These are phyloP conservation scores for Aspergillus incahuasiensis DNA, from an alignment of 495 filamentous ascomycete species.

Conservation along the genomic window DNA sequence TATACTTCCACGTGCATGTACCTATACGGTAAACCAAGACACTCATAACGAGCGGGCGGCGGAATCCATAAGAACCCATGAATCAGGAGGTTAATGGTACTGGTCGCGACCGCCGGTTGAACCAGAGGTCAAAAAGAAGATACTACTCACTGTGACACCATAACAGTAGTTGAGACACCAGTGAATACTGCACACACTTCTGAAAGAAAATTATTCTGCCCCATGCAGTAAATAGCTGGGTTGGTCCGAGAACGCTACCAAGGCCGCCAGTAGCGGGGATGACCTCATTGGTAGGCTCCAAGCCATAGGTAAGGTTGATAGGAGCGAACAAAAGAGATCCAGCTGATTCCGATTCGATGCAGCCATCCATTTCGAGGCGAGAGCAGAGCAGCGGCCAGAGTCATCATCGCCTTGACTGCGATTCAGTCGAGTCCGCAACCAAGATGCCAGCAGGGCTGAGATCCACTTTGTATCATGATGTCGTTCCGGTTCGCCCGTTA, in stretches of 20 bases:
- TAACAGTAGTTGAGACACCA: too few species aligned
- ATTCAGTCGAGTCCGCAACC: not conserved
- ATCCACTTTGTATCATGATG: not conserved
- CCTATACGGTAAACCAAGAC: not conserved
- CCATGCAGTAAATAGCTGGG: too few species aligned
- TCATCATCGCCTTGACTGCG: not conserved
- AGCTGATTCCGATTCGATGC: not conserved
- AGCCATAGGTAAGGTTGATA: not conserved
- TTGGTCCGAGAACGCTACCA: too few species aligned
- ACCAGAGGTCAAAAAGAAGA: too few species aligned
- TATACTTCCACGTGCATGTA: not conserved
- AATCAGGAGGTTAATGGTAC: too few species aligned
- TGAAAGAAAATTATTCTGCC: too few species aligned
- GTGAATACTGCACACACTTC: too few species aligned
- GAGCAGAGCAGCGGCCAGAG: not conserved
- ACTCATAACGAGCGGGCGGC: not conserved
- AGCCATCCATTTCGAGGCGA: not conserved
- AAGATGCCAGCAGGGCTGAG: conserved; percentile 4
- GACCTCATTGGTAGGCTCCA: not conserved
- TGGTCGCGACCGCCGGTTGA: too few species aligned
- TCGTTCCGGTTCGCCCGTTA: not conserved
- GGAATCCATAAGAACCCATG: not conserved
- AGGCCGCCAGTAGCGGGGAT: not conserved
- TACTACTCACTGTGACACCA: too few species aligned
- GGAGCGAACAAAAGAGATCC: not conserved